Evolutionary conservation across 148 eudicot species (phyloP), one percentile per base, ranked within the genome.

Genomic region (Heliosperma pusillum): DNA sequence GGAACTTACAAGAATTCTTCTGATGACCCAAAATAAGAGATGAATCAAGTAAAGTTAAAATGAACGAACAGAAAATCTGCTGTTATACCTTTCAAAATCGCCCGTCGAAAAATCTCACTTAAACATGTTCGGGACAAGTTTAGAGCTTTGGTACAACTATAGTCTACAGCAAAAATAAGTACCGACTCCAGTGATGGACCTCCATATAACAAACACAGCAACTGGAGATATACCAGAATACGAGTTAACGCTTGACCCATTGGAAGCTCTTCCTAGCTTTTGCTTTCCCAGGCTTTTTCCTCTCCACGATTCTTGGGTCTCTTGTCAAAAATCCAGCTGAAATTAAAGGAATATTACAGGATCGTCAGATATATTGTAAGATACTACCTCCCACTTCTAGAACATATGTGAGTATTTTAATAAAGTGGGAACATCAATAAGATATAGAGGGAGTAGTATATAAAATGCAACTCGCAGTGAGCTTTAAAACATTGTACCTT

Each of bases 211-310:
- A 30, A 76, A 33, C 71, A 59, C 33, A 42, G 26, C 15, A 71
- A 57, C 11, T 26, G 79, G 21, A 75, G 58, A 60, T 53, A 64
- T 36, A 68, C 57, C 68, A 12, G 60, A 27, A 59, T 11, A 62
- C 29, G 17, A 67, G 55, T 82, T 69, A 94, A 85, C 98, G 96
- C 87, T 94, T 94, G 90, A 94, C 98, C 98, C 97, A 91, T 73
- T 94, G 98, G 92, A 87, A 94, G 78, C 98, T 91, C 88, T 92
- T 94, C 73, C 98, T 86, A 71, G 96, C 98, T 77, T 94, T 94
- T 24, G 98, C 98, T 86, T 88, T 90, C 19, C 98, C 98, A 20
- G 98, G 98, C 82, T 94, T 94, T 76, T 94, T 94, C 88, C 98
- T 86, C 80, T 94, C 97, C 81, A 94, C 98, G 24, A 85, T 83